Evolutionary conservation across 257 asterid species (phyloP), one percentile per base, ranked within the genome.

Genomic region (Ilex aquifolium): DNA sequence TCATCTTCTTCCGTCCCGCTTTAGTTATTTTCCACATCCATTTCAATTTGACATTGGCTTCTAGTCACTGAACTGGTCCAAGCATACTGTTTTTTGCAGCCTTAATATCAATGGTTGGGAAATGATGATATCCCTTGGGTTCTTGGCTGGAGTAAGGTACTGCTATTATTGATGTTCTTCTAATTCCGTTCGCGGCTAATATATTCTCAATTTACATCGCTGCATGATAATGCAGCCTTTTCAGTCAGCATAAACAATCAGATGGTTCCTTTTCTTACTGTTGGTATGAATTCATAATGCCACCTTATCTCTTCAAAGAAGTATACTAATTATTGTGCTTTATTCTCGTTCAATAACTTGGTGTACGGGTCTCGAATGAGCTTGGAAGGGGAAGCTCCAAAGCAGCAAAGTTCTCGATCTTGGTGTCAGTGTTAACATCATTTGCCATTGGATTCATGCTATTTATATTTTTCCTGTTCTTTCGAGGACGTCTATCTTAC

Each of bases 101-200:
- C 82, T 88, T 53, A 81, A 76, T 70, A 85, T 88, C 55, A 87
- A 59, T 69, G 90, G 93, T 32, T 85, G 95, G 95, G 94, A 81
- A 62, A 77, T 83, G 88, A 88, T 88, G 88, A 78, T 88, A 58
- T 78, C 88, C 48, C 65, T 88, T 40, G 95, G 93, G 60, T 88
- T 88, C 84, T 42, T 77, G 69, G 88, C 72, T 60, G 91, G 91
- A 51, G 87, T 86, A 29, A 81, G 95, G 95, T 87, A 79, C 29
- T 53, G 39, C 29, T 30, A 11, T 44, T 60, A 11, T 8, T 13
- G 13, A 3, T 7, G 11, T 15, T 36, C 0, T 36, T 0, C 5
- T 36, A 36, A 4, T 5, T 36, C 5, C 8, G 5, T 36, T 36
- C 5, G 2, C 5, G 5, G 42, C 8, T 7, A 36, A 7, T 7